phyloP scores from a whole-genome alignment of 441 rosid genomes.

The Raphanus hybrid region DNA sequence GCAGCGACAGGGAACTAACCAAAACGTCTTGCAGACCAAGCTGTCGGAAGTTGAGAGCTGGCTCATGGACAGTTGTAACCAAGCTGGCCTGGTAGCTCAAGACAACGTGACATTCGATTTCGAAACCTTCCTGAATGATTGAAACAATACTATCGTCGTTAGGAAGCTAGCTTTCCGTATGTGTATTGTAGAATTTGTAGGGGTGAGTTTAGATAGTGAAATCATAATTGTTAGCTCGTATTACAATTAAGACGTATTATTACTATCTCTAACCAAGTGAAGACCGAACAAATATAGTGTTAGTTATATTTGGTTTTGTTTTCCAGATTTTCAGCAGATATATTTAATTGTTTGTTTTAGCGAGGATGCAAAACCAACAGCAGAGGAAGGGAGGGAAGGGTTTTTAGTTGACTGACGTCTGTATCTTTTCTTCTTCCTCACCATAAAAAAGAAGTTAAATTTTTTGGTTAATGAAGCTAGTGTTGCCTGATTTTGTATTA shows the following conservation, averaged over 20 bases:
- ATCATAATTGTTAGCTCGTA: background rate
- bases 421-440: background rate
- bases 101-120: conserved; percentile 62
- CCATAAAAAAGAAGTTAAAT: background rate
- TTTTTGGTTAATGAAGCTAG: background rate
- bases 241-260: background rate
- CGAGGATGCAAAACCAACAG: conserved; percentile 34
- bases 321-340: conserved; percentile 16
- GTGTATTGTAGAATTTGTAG: background rate
- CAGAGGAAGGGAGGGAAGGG: conserved; percentile 22
- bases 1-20: conserved; percentile 13
- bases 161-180: conserved; percentile 3
- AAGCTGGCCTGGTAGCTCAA: conserved; percentile 27
- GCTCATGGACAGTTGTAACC: conserved; percentile 46
- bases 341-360: conserved; percentile 41
- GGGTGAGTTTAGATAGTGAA: conserved; percentile 3
- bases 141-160: conserved; percentile 29
- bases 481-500: background rate
- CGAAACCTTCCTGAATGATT: conserved; percentile 58
- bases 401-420: background rate
- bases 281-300: background rate
- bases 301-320: background rate
- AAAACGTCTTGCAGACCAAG: conserved; percentile 39
- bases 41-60: conserved; percentile 43
- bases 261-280: background rate